Base-by-base conservation (phyloP, 1,139 yeast species). In the Chernovozyma aurita region DNA sequence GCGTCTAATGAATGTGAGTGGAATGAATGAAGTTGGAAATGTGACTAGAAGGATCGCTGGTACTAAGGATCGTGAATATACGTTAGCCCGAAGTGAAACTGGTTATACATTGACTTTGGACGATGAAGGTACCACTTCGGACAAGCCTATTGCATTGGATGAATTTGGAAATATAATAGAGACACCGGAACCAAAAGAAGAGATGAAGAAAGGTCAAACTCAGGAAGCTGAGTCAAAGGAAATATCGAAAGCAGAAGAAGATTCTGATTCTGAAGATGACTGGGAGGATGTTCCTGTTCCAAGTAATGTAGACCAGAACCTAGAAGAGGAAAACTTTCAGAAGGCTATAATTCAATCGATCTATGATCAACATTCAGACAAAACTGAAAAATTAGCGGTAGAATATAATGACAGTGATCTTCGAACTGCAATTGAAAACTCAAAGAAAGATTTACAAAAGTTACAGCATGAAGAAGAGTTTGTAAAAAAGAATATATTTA, bases 101-200 rank as follows among this genome's bases (percentile, higher is more conserved):
- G 98, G 98, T 0, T 92, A 95, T 90, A 78, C 94, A 0, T 61
- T 94, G 30, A 79, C 94, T 0, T 65, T 92, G 33, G 73, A 68
- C 3, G 65, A 52, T 1, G 56, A 64, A 3, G 53, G 46, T 3
- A 49, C 62, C 1, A 56, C 61, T 7, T 50, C 49, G 3, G 51
- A 61, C 0, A 64, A 67, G 22, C 77, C 81, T 1, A 68, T 76
- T 31, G 52, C 59, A 2, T 39, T 75, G 16, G 78, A 71, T 35
- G 73, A 63, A 17, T 60, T 56, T 16, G 61, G 52, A 8, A 46
- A 47, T 16, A 47, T 39, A 2, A 33, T 33, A 5, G 22, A 36
- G 36, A 2, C 17, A 14, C 31, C 16, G 25, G 28, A 16, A 26
- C 17, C 17, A 16, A 26, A 26, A 12, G 8, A 26, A 26, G 28